These are phyloP conservation scores for Candida hispaniensis DNA, from an alignment of 805 yeast species.

Conservation along the genomic window DNA sequence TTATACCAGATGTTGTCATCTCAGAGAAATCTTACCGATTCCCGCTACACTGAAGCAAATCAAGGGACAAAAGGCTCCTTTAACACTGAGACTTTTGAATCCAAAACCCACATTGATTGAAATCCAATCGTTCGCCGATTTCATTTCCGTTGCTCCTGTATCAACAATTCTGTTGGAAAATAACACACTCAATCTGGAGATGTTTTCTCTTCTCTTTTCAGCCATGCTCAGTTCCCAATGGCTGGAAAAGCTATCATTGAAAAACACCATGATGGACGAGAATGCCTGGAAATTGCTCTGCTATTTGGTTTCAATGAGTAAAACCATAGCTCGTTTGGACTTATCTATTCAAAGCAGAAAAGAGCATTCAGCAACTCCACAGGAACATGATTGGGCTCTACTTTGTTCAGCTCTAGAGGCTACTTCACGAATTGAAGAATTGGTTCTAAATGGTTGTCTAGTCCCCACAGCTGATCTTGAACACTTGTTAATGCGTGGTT, in stretches of 20 bases:
- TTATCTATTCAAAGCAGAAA: conserved; percentile 48
- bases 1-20: conserved; percentile 87
- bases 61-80: conserved; percentile 64
- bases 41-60: conserved; percentile 80
- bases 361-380: conserved; percentile 9
- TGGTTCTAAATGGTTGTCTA: conserved; percentile 69
- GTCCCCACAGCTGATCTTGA: conserved; percentile 39
- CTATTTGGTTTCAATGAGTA: conserved; percentile 58
- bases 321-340: conserved; percentile 45
- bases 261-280: conserved; percentile 63
- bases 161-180: conserved; percentile 70
- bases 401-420: conserved; percentile 57
- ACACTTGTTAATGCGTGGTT: conserved; percentile 49
- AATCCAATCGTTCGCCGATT: conserved; percentile 78
- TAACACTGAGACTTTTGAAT: conserved; percentile 62
- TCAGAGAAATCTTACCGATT: conserved; percentile 83
- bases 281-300: conserved; percentile 74
- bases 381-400: conserved; percentile 60
- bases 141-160: conserved; percentile 74
- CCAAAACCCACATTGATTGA: conserved; percentile 89
- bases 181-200: conserved; percentile 58
- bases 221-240: conserved; percentile 57
- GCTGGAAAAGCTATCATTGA: conserved; percentile 60
- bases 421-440: conserved; percentile 69
- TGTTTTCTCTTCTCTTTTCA: conserved; percentile 62